Evolutionary conservation across 805 yeast species (phyloP), one percentile per base, ranked within the genome.

Genomic region (Metschnikowia koreensis): DNA sequence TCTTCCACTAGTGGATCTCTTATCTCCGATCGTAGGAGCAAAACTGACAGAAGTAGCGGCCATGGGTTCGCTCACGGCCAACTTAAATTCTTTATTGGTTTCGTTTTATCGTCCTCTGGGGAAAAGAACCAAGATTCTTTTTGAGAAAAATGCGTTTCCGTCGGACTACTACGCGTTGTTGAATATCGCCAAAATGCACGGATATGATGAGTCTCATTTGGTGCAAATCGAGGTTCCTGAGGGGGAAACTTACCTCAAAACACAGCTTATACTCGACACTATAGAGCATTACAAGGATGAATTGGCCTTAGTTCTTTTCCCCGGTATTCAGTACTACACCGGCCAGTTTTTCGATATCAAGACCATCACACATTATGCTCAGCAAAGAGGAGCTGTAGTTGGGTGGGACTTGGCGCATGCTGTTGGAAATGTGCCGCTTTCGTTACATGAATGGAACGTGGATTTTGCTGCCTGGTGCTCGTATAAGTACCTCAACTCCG

Each of bases 401-500:
- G 97, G 97, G 1, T 92, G 97, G 97, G 98, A 92, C 67, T 75
- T 92, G 59, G 98, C 98, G 1, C 98, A 92, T 66, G 97, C 96
- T 1, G 93, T 78, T 1, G 98, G 97, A 2, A 93, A 93, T 66
- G 92, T 89, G 2, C 84, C 82, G 7, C 68, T 93, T 47, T 60
- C 78, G 45, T 70, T 92, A 47, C 97, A 92, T 65, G 89, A 88
- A 45, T 92, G 97, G 97, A 72, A 79, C 51, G 94, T 89, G 5
- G 98, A 92, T 68, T 91, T 92, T 73, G 98, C 97, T 1, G 89
- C 82, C 16, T 92, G 97, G 91, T 92, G 98, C 66, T 84, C 96
- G 5, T 92, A 92, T 75, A 92, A 92, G 66, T 92, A 92, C 65
- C 70, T 92, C 56, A 93, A 93, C 65, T 68, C 96, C 3, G 98